A percentile compares a stretch with the other conserved stretches of the same genome.
phyloP scores from a whole-genome alignment of 2,329 filamentous ascomycete genomes.

The Fusarium hostae region DNA sequence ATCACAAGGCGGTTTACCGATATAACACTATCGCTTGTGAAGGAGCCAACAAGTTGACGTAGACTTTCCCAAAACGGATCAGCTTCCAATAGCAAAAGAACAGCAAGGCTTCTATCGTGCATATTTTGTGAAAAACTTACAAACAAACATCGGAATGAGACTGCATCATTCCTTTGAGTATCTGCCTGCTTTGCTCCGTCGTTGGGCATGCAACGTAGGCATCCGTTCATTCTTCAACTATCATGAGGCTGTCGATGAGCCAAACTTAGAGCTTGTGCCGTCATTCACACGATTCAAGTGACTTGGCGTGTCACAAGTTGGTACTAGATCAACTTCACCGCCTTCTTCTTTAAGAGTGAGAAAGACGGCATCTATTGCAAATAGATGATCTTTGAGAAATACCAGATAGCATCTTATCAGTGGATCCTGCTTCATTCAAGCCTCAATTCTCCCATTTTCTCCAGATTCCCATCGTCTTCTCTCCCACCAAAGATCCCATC shows the following conservation, averaged over 20 bases:
- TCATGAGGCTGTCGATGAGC: conserved; percentile 18
- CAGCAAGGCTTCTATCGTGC: background rate
- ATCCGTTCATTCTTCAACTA: background rate
- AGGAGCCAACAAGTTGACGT: background rate
- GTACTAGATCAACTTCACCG: conserved; percentile 2
- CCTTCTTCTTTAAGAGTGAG: background rate
- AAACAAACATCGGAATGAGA: conserved; percentile 6
- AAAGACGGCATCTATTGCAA: background rate
- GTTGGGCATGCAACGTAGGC: background rate
- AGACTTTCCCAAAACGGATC: background rate
- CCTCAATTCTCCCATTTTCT: conserved; percentile 12
- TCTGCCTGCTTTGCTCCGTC: background rate
- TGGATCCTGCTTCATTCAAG: conserved; percentile 9
- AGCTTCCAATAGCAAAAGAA: background rate
- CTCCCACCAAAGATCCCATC: conserved; percentile 10
- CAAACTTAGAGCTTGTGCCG: conserved; percentile 2
- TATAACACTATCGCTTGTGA: conserved; percentile 8
- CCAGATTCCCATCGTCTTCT: conserved; percentile 10
- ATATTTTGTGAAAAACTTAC: background rate
- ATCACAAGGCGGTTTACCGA: background rate
- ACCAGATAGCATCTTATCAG: conserved; percentile 20
- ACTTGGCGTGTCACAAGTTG: conserved; percentile 34
- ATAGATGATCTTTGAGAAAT: background rate
- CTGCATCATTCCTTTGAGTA: background rate
- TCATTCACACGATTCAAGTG: conserved; percentile 32